A percentile compares a stretch with the other conserved stretches of the same genome.
Evolutionary conservation across 352 stramenopile genomes (phyloP).

Genomic region (Globisporangium cederbergense): DNA sequence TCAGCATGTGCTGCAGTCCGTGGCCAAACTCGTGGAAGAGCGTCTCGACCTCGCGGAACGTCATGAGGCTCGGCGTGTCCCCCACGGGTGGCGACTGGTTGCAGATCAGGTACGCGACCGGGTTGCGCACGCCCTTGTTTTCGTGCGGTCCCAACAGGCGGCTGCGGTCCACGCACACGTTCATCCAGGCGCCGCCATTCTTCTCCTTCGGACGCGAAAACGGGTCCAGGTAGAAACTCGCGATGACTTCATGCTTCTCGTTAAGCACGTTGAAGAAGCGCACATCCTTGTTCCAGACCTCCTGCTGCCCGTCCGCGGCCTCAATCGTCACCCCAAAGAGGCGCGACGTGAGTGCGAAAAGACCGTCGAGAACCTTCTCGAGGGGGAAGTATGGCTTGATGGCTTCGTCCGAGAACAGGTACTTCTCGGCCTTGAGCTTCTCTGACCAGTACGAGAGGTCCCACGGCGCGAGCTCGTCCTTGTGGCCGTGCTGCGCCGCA

Average conservation of each 20-base stretch:
- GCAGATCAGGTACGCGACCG: constrained; percentile 97
- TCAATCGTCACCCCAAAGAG: constrained; percentile 96
- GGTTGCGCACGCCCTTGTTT: constrained; percentile 65
- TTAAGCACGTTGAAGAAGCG: constrained; percentile 93
- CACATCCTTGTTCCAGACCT: constrained; percentile 95
- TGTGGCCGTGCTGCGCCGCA: constrained; percentile 74
- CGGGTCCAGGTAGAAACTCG: constrained; percentile 96
- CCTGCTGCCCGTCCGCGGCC: constrained; percentile 51
- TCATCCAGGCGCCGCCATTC: constrained; percentile 98
- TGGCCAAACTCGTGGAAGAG: constrained; percentile 97
- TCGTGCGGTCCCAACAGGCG: constrained; percentile 69
- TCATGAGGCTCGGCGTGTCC: constrained; percentile 96
- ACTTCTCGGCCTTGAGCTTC: constrained; percentile 93
- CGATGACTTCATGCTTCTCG: constrained; percentile 85
- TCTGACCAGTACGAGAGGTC: constrained; percentile 96
- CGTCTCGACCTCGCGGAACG: constrained; percentile 96
- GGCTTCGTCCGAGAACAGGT: constrained; percentile 95
- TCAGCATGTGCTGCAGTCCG: constrained; percentile 99
- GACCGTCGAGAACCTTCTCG: constrained; percentile 89
- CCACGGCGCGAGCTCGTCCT: constrained; percentile 87
- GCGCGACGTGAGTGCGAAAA: constrained; percentile 93
- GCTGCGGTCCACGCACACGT: constrained; percentile 93
- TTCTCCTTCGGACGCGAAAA: constrained; percentile 97
- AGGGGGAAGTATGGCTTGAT: constrained; percentile 97
- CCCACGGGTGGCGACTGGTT: constrained; percentile 94